A percentile compares a stretch with the other conserved stretches of the same genome.
Evolutionary conservation across 75 land plant genomes (phyloP).

Genomic region (Adiantum capillusveneris): DNA sequence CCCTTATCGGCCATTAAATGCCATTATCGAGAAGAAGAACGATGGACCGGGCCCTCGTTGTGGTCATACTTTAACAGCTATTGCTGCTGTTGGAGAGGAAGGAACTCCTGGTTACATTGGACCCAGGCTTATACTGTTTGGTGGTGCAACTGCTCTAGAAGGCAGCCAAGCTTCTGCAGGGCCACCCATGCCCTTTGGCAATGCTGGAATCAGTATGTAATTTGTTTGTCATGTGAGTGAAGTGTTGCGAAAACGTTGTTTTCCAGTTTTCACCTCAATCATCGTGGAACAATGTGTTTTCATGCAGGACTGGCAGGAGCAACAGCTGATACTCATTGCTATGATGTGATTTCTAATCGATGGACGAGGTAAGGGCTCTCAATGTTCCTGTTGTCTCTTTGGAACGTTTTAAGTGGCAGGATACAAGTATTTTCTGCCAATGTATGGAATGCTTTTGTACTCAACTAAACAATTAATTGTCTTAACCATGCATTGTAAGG

Average conservation of each 20-base stretch:
- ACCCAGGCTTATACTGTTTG: slow-evolving; percentile 35
- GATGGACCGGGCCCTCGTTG: slow-evolving; percentile 40
- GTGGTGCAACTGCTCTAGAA: slow-evolving; percentile 41
- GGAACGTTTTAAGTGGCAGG: too few species aligned
- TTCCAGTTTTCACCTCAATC: too few species aligned
- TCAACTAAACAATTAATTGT: too few species aligned
- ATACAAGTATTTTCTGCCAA: too few species aligned
- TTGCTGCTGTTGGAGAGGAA: slow-evolving; percentile 37
- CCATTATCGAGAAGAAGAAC: slow-evolving; percentile 34
- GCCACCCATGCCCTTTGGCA: slow-evolving; percentile 22
- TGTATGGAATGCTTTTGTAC: too few species aligned
- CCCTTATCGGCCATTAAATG: slow-evolving; percentile 12
- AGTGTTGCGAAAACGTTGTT: too few species aligned
- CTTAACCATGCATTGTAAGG: too few species aligned
- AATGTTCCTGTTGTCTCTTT: too few species aligned
- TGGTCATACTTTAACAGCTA: slow-evolving; percentile 39
- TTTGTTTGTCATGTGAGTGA: background rate
- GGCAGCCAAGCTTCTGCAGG: slow-evolving; percentile 31
- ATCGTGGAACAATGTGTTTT: background rate
- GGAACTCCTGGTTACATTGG: slow-evolving; percentile 35
- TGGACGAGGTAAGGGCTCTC: slow-evolving; percentile 95
- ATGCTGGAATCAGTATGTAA: slow-evolving; percentile 33
- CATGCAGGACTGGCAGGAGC: slow-evolving; percentile 93
- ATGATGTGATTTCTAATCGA: slow-evolving; percentile 72
- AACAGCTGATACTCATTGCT: slow-evolving; percentile 96